Evolutionary conservation across 495 filamentous ascomycete species (phyloP).

Genomic region (Aspergillus wentii): DNA sequence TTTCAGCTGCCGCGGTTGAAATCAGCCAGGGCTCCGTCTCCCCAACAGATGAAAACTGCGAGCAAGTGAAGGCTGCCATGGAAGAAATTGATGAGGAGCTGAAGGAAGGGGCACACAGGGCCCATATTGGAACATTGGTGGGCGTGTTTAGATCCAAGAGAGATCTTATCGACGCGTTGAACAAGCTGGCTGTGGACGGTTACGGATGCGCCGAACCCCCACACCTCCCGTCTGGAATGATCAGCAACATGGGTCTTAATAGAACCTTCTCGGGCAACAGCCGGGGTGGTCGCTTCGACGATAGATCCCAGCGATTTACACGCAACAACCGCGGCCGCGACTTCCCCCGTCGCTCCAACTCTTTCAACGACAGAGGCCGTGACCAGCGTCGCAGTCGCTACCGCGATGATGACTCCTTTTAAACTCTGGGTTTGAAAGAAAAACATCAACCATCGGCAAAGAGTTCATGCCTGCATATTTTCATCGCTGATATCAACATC

Average conservation of each 20-base stretch:
- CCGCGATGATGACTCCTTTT: no score
- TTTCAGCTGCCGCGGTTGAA: slow-evolving; percentile 49
- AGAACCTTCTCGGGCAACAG: no score
- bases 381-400: no score
- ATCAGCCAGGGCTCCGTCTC: slow-evolving; percentile 38
- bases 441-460: no score
- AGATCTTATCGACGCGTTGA: slow-evolving; percentile 49
- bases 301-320: no score
- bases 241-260: slow-evolving; percentile 41
- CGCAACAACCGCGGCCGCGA: no score
- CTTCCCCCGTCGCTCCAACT: no score
- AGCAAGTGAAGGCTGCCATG: slow-evolving; percentile 30
- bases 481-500: no score
- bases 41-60: slow-evolving; percentile 26
- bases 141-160: slow-evolving; percentile 24
- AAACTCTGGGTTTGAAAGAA: no score
- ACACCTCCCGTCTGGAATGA: slow-evolving; percentile 34
- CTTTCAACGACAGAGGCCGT: no score
- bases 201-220: slow-evolving; percentile 61
- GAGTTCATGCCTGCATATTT: no score
- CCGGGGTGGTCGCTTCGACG: no score
- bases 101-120: slow-evolving; percentile 51
- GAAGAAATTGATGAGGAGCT: slow-evolving; percentile 22
- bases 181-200: slow-evolving; percentile 54
- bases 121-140: slow-evolving; percentile 35